Conservation (phyloP, 352 stramenopile species). For the Phytopythium vexans region DNA sequence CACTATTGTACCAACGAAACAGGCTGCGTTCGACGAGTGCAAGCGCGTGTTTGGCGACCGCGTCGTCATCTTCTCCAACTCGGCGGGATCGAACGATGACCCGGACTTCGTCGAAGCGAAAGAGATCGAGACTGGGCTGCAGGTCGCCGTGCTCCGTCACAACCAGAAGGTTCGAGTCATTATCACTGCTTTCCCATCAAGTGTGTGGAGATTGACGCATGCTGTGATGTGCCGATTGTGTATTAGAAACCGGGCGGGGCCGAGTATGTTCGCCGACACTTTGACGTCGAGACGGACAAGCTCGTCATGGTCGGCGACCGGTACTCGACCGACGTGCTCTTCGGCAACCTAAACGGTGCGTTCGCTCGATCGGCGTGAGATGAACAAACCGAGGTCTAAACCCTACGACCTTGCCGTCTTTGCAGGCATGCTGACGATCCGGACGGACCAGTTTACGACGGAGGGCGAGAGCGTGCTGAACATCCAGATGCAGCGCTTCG, state of each 20-base stretch:
- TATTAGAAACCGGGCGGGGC: conserved; percentile 90
- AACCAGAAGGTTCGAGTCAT: conserved; percentile 68
- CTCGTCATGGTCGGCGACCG: conserved; percentile 97
- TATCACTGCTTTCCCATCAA: not conserved
- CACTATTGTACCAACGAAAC: not conserved
- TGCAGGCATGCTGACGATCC: conserved; percentile 94
- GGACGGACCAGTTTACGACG: conserved; percentile 83
- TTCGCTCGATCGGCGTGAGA: not conserved
- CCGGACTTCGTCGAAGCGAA: conserved; percentile 71
- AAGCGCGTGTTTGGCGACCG: conserved; percentile 88
- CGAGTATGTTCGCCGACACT: conserved; percentile 83
- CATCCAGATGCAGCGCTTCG: conserved; percentile 62
- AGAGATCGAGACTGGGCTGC: conserved; percentile 75
- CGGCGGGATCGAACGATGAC: conserved; percentile 92
- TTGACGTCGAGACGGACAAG: conserved; percentile 59
- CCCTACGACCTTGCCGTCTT: conserved; percentile 3
- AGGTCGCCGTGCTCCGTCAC: conserved; percentile 89
- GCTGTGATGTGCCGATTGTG: conserved; percentile 4
- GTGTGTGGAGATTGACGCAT: conserved; percentile 1
- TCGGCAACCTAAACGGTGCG: conserved; percentile 93
- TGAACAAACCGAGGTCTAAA: no score
- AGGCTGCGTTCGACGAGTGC: conserved; percentile 67
- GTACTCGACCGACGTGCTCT: conserved; percentile 96
- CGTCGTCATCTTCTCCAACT: conserved; percentile 96
- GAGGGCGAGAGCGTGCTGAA: conserved; percentile 70